Conservation (phyloP, 495 filamentous ascomycete species). For the Neurospora sp. region DNA sequence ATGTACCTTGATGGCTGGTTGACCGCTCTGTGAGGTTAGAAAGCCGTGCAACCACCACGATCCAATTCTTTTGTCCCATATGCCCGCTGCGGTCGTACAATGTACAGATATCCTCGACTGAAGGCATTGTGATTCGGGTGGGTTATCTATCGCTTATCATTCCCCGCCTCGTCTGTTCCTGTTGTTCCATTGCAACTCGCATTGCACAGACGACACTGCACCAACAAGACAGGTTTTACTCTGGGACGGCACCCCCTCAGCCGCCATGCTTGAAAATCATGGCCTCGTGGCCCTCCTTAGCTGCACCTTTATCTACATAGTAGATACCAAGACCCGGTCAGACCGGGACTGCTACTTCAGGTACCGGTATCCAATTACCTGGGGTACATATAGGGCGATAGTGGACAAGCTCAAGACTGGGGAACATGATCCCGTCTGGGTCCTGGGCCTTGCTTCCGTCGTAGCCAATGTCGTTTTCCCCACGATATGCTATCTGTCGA, state of each 20-base stretch:
- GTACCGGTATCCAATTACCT: background rate
- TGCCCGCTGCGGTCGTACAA: background rate
- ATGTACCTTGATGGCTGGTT: background rate
- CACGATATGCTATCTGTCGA: background rate
- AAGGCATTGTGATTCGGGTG: background rate
- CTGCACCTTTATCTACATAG: background rate
- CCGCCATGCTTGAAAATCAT: background rate
- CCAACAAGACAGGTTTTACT: background rate
- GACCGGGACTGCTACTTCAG: background rate
- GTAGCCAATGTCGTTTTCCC: background rate
- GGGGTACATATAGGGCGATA: constrained; percentile 1
- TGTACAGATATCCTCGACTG: background rate
- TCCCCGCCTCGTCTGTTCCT: background rate
- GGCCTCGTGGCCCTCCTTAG: background rate
- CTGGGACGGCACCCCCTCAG: background rate
- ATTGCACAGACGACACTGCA: background rate
- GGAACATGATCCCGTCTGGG: background rate
- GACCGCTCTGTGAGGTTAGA: background rate
- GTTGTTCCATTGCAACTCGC: background rate
- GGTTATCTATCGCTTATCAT: background rate
- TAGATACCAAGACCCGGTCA: background rate
- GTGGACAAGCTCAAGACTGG: background rate
- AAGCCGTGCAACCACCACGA: background rate
- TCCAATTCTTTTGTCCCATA: background rate
- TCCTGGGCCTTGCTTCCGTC: background rate